phyloP scores from a whole-genome alignment of 352 stramenopile species.

The Globisporangium solare region DNA sequence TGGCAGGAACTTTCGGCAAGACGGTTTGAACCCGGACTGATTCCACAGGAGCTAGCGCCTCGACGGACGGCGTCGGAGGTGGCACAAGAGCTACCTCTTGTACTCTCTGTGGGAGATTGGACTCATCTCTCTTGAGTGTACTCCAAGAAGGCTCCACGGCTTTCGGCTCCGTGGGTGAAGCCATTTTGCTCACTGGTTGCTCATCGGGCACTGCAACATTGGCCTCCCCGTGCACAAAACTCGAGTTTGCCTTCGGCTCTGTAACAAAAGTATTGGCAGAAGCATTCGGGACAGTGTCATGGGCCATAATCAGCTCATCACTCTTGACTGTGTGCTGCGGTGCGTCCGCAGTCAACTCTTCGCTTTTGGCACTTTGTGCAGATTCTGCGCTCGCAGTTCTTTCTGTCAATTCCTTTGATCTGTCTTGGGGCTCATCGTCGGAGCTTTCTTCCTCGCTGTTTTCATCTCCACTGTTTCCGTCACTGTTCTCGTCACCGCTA shows the following conservation, averaged over 20 bases:
- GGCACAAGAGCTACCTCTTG: no score
- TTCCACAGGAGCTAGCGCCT: background rate
- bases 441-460: constrained; percentile 10
- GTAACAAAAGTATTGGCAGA: background rate
- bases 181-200: no score
- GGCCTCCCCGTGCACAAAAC: no score
- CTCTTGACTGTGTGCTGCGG: background rate
- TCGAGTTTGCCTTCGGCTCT: background rate
- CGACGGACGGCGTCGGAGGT: background rate
- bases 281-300: background rate
- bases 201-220: no score
- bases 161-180: no score
- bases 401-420: background rate
- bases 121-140: no score
- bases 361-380: background rate
- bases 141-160: no score
- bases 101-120: no score
- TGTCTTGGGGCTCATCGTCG: constrained; percentile 2
- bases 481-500: background rate
- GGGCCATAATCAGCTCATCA: no score
- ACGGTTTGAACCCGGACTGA: background rate
- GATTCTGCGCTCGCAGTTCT: background rate
- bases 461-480: background rate
- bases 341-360: background rate
- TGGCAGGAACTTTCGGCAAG: background rate